Evolutionary conservation across 2,329 filamentous ascomycete genomes (phyloP), one percentile per base, ranked within the genome.

Genomic region (Grosmannia huntii): DNA sequence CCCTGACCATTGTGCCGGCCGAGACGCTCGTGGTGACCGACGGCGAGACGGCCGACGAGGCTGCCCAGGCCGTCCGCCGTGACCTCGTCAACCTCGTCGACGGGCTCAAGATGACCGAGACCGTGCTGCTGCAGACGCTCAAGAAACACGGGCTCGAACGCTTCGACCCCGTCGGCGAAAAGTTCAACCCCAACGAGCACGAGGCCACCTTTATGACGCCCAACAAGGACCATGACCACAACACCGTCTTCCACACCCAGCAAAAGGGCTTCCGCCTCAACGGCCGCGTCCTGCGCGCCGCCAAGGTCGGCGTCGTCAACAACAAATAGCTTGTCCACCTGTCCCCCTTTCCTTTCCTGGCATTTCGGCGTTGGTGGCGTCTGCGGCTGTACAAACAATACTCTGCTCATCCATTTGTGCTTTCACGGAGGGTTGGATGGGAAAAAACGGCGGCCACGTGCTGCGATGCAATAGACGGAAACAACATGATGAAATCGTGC

Each of bases 191-290:
- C 64, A 96, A 96, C 73, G 81, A 89, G 73, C 94, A 97, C 72
- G 94, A 99, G 79, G 94, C 94, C 44, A 94, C 89, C 25, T 97
- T 97, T 75, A 91, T 95, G 85, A 84, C 89, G 11, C 89, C 90
- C 50, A 83, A 90, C 76, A 81, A 85, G 57, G 90, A 84, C 65
- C 95, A 95, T 79, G 87, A 96, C 72, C 84, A 97, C 68, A 90
- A 89, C 66, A 87, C 84, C 58, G 89, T 96, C 68, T 94, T 97
- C 76, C 84, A 86, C 71, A 90, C 90, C 55, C 92, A 97, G 79
- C 89, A 89, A 73, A 97, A 96, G 80, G 94, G 94, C 57, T 99
- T 96, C 78, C 84, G 84, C 73, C 82, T 97, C 63, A 97, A 99
- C 70, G 91, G 92, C 60, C 81, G 94, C 61, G 80, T 96, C 59